Conservation (phyloP, 2,329 filamentous ascomycete species). For the Penicillium decumbens region DNA sequence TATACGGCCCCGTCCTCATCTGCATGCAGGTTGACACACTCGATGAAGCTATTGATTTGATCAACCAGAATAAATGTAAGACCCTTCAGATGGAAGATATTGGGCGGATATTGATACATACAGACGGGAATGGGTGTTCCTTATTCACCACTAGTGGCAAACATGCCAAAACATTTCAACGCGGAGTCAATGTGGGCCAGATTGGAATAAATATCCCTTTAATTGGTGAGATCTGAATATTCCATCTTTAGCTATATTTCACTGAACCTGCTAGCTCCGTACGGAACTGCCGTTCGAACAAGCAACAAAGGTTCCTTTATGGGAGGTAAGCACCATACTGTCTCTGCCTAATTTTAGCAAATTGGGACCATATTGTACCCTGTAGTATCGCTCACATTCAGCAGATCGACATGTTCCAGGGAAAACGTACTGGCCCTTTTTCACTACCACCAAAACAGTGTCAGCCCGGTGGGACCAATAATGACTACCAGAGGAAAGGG, state of each 20-base stretch:
- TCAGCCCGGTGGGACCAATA: constrained; percentile 22
- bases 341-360: too few species aligned
- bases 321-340: constrained; percentile 16
- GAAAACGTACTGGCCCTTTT: constrained; percentile 26
- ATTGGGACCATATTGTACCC: background rate
- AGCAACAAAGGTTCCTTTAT: constrained; percentile 28
- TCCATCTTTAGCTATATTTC: too few species aligned
- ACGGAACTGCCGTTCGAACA: constrained; percentile 22
- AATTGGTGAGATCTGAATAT: constrained; percentile 13
- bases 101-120: background rate
- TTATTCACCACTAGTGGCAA: constrained; percentile 34
- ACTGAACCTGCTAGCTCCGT: constrained; percentile 17
- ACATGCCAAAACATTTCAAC: constrained; percentile 32
- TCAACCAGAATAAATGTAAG: constrained; percentile 28
- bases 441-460: constrained; percentile 23
- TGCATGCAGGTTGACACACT: constrained; percentile 33
- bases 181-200: constrained; percentile 28
- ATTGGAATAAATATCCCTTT: constrained; percentile 30
- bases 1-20: constrained; percentile 38
- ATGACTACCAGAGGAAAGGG: background rate
- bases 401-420: constrained; percentile 21
- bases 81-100: background rate
- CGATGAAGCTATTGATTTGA: constrained; percentile 34
- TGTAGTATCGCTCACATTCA: background rate
- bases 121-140: constrained; percentile 36